Evolutionary conservation across 345 rosid genomes (phyloP).

Genomic region (Triadica sebifera): DNA sequence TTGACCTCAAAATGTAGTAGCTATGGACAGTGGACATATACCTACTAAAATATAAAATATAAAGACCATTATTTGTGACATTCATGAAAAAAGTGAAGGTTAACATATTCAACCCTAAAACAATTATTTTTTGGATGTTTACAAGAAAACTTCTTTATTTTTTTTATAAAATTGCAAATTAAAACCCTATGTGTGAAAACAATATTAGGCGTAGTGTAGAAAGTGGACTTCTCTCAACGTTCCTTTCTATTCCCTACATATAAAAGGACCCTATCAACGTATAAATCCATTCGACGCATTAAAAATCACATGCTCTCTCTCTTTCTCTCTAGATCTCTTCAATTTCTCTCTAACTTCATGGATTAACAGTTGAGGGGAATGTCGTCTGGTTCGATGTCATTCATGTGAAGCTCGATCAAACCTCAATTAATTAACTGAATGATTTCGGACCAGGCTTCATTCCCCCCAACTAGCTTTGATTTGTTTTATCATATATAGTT

Average conservation of each 20-base stretch:
- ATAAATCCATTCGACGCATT: constrained; percentile 36
- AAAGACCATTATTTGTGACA: too few species aligned
- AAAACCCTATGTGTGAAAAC: constrained; percentile 31
- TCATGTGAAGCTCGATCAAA: constrained; percentile 17
- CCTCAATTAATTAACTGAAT: constrained; percentile 11
- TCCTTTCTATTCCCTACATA: constrained; percentile 9
- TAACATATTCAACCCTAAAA: too few species aligned
- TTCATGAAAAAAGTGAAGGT: too few species aligned
- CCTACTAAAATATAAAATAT: too few species aligned
- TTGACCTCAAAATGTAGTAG: constrained; percentile 29
- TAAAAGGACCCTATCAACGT: constrained; percentile 28
- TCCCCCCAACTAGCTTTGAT: constrained; percentile 63
- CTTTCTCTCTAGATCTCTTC: constrained; percentile 9
- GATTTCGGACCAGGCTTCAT: constrained; percentile 99
- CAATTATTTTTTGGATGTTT: too few species aligned
- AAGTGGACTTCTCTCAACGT: constrained; percentile 37
- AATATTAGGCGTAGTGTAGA: constrained; percentile 31
- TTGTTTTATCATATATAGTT: neutral
- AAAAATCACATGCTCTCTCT: neutral
- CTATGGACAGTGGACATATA: too few species aligned
- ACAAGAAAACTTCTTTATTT: neutral
- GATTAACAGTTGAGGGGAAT: constrained; percentile 62
- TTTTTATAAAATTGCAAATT: neutral
- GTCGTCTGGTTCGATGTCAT: constrained; percentile 82
- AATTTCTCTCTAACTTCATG: constrained; percentile 5